Evolutionary conservation across 108 stramenopile species (phyloP).

Genomic region (Pseudonitzschia multiseries): DNA sequence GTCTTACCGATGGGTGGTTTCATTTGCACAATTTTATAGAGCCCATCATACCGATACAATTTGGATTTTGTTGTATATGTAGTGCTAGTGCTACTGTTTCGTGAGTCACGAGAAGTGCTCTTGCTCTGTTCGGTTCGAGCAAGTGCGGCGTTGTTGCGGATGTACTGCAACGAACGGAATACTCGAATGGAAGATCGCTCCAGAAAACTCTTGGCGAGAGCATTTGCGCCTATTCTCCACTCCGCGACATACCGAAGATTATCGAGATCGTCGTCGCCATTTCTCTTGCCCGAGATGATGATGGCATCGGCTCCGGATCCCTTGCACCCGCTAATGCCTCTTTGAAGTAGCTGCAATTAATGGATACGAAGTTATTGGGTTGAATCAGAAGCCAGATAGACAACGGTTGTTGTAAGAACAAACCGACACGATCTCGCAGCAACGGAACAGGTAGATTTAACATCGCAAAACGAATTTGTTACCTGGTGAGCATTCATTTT

Average conservation of each 20-base stretch:
- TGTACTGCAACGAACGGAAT: not conserved
- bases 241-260: slow-evolving; percentile 9
- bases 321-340: slow-evolving; percentile 56
- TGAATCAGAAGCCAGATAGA: too few species aligned
- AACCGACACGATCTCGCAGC: too few species aligned
- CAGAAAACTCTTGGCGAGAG: slow-evolving; percentile 7
- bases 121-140: not conserved
- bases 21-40: not conserved
- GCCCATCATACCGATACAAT: slow-evolving; percentile 15
- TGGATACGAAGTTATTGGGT: not conserved
- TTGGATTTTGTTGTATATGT: too few species aligned
- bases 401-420: too few species aligned
- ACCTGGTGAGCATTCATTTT: slow-evolving; percentile 7
- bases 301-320: slow-evolving; percentile 55
- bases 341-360: slow-evolving; percentile 12
- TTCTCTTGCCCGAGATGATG: slow-evolving; percentile 34
- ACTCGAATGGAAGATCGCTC: not conserved
- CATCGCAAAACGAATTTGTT: too few species aligned
- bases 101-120: too few species aligned
- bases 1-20: slow-evolving; percentile 1
- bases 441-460: too few species aligned
- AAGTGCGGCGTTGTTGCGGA: not conserved
- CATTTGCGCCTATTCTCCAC: slow-evolving; percentile 15
- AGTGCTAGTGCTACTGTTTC: too few species aligned
- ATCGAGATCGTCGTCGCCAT: not conserved